These are phyloP conservation scores for Eucalyptus polyanthemos DNA, from an alignment of 345 rosid species.

Conservation along the genomic window DNA sequence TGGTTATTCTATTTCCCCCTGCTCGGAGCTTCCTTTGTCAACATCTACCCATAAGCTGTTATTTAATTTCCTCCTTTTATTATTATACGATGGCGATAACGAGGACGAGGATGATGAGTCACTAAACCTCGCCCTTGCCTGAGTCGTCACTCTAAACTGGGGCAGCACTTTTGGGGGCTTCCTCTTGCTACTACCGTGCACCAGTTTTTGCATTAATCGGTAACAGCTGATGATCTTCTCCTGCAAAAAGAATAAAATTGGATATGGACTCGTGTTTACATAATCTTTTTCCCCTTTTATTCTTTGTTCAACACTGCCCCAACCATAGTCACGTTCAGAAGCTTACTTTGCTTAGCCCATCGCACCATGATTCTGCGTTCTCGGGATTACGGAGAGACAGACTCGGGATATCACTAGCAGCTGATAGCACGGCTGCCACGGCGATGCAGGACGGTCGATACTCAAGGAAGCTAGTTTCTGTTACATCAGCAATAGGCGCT, in stretches of 20 bases:
- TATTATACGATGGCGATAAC: conserved; percentile 26
- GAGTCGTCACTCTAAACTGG: conserved; percentile 54
- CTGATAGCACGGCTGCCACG: conserved; percentile 83
- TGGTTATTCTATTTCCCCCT: not conserved
- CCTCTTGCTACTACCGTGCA: conserved; percentile 27
- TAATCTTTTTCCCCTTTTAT: not conserved
- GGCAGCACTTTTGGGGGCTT: conserved; percentile 40
- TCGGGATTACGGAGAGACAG: conserved; percentile 57
- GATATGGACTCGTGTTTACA: not conserved
- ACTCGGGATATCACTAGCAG: conserved; percentile 71
- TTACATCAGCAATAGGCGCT: not conserved
- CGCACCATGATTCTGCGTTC: conserved; percentile 90
- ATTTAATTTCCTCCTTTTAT: conserved; percentile 68
- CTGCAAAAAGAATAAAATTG: conserved; percentile 16
- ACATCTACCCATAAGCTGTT: conserved; percentile 50
- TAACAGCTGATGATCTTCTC: conserved; percentile 80
- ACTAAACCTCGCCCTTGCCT: conserved; percentile 41
- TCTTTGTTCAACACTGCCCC: not conserved
- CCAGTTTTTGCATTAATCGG: conserved; percentile 60
- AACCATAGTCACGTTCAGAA: not conserved
- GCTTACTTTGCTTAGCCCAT: conserved; percentile 82
- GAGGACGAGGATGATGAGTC: conserved; percentile 31
- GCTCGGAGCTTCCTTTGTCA: conserved; percentile 44
- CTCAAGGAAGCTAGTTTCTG: conserved; percentile 88
- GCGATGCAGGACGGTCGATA: conserved; percentile 90